Percentiles rank a stretch among this genome's conserved stretches.
These are phyloP conservation scores for Suillus weaverae DNA, from an alignment of 768 basidiomycete species.

Conservation along the genomic window DNA sequence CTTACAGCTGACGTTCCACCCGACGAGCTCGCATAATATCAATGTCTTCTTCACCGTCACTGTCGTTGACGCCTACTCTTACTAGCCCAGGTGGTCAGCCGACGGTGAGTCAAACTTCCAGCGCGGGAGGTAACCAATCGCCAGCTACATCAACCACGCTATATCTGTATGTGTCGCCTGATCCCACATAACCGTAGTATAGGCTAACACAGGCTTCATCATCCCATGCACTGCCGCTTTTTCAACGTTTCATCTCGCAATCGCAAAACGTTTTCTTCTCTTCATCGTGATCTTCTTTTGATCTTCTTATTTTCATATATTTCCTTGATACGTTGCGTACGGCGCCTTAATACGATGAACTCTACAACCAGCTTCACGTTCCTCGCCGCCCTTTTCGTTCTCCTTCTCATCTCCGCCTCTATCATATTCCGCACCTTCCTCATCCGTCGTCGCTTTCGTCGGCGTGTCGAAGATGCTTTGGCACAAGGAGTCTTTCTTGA, in stretches of 20 bases:
- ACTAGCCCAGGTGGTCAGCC: not conserved
- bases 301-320: not conserved
- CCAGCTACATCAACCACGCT: conserved; percentile 23
- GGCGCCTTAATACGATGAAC: not conserved
- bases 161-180: conserved; percentile 32
- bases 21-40: conserved; percentile 3
- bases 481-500: conserved; percentile 45
- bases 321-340: not conserved
- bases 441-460: conserved; percentile 57
- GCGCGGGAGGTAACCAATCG: not conserved
- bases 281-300: not conserved
- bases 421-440: conserved; percentile 66
- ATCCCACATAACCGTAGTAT: conserved; percentile 5
- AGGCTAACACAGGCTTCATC: conserved; percentile 11
- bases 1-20: no score
- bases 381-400: conserved; percentile 67
- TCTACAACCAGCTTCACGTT: conserved; percentile 58
- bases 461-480: conserved; percentile 52
- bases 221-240: conserved; percentile 4
- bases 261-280: not conserved
- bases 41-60: conserved; percentile 8
- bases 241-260: not conserved
- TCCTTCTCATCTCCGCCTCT: conserved; percentile 62
- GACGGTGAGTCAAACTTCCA: not conserved
- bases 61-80: conserved; percentile 6